These are phyloP conservation scores for Botrytis squamosa DNA, from an alignment of 2,329 filamentous ascomycete species.

Conservation along the genomic window DNA sequence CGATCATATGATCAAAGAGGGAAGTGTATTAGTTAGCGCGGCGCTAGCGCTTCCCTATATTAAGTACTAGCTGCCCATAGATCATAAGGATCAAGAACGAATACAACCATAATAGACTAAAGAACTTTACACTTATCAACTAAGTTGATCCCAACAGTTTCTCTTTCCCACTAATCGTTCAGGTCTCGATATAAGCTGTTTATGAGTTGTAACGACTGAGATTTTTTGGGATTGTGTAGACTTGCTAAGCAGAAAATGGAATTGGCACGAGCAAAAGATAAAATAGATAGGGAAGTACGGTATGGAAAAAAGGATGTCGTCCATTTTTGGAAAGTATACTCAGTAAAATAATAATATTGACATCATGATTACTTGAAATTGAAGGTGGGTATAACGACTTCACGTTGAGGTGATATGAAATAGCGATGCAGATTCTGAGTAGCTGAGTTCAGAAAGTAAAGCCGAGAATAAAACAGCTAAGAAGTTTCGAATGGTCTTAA, in stretches of 20 bases:
- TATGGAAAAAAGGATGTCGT: rapidly evolving
- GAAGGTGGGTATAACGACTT: neutral
- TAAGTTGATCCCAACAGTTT: neutral
- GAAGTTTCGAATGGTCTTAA: rapidly evolving
- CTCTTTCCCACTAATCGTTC: rapidly evolving
- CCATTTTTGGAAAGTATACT: rapidly evolving
- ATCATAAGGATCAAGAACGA: too few species aligned
- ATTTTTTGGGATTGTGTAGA: neutral
- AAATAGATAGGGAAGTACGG: too few species aligned
- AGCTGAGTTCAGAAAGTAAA: neutral
- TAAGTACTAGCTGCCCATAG: too few species aligned
- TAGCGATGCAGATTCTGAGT: too few species aligned
- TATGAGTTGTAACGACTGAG: neutral
- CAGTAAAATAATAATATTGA: neutral
- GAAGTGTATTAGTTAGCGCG: too few species aligned
- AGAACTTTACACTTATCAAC: too few species aligned
- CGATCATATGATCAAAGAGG: too few species aligned
- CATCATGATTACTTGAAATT: neutral
- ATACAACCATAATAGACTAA: too few species aligned
- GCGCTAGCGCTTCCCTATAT: too few species aligned
- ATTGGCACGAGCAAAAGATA: neutral
- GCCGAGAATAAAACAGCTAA: neutral
- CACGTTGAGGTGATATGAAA: neutral
- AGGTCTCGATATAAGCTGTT: neutral
- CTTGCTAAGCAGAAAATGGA: neutral